A percentile compares a stretch with the other conserved stretches of the same genome.
phyloP scores from a whole-genome alignment of 495 filamentous ascomycete genomes.

The Xylaria intraflava region DNA sequence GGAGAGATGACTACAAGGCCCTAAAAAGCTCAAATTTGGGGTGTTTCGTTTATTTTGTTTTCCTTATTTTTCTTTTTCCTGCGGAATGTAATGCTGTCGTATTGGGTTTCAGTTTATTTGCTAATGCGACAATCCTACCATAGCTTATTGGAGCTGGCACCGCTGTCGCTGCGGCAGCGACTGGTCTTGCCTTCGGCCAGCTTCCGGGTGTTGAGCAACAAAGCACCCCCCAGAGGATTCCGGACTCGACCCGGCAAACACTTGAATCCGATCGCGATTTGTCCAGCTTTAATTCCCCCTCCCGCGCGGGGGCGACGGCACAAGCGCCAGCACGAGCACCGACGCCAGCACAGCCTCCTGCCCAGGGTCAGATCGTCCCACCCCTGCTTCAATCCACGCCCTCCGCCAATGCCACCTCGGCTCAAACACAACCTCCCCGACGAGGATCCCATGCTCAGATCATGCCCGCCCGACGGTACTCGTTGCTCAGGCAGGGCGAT shows the following conservation, averaged over 20 bases:
- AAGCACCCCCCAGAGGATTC: conserved; percentile 8
- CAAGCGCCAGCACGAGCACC: conserved; percentile 23
- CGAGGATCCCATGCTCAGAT: conserved; percentile 30
- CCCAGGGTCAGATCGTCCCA: conserved; percentile 3
- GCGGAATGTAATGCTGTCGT: background rate
- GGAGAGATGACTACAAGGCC: background rate
- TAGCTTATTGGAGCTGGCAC: conserved; percentile 54
- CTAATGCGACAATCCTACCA: conserved; percentile 16
- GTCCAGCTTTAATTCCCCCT: conserved; percentile 29
- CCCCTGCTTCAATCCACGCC: conserved; percentile 8
- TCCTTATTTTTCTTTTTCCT: background rate
- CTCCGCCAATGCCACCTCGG: conserved; percentile 22
- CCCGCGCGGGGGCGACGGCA: conserved; percentile 33
- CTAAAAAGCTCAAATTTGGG: background rate
- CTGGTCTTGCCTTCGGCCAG: conserved; percentile 49
- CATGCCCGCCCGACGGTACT: conserved; percentile 35
- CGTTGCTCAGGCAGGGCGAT: conserved; percentile 39
- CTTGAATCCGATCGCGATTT: conserved; percentile 35
- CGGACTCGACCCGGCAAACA: conserved; percentile 38
- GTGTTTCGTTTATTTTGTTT: too few species aligned
- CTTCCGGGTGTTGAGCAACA: conserved; percentile 20
- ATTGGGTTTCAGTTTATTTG: background rate
- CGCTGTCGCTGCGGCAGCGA: conserved; percentile 53
- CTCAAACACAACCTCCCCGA: conserved; percentile 22
- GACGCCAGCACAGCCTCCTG: conserved; percentile 20